Base-by-base conservation (phyloP, 441 rosid genomes). In the Hura crepitans region DNA sequence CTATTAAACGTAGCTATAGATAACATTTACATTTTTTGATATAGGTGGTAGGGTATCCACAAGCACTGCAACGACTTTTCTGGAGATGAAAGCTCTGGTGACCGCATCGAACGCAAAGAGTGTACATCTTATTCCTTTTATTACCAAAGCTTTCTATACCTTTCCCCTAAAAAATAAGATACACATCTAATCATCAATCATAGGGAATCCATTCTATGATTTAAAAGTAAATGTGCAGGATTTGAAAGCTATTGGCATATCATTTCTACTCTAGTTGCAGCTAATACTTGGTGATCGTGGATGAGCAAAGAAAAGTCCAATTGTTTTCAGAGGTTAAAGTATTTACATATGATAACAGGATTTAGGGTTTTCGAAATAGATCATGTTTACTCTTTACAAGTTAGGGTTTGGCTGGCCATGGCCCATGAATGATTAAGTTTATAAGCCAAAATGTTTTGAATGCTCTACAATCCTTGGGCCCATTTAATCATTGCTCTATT, bases 81-180 rank as follows among this genome's bases (percentile, higher is more conserved):
- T 87, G 93, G 69, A 89, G 92, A 74, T 91, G 95, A 81, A 87
- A 89, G 78, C 92, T 88, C 13, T 95, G 95, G 50, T 89, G 95
- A 15, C 97, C 97, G 64, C 97, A 91, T 72, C 97, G 79, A 23
- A 87, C 93, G 63, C 95, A 91, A 68, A 91, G 86, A 6, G 97
- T 89, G 83, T 89, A 91, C 30, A 91, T 85, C 89, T 87, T 91
- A 84, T 90, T 90, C 81, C 97, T 86, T 59, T 95, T 75, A 86
- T 91, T 87, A 57, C 97, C 96, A 54, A 91, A 91, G 74, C 96
- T 89, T 60, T 89, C 96, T 11, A 96, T 91, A 72, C 93, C 96
- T 80, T 91, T 91, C 35, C 96, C 95, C 97, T 76, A 42, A n/a
- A 22, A 35, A 69, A 25, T 37, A 12, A 58, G 33, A 57, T 43